Evolutionary conservation across 2,329 filamentous ascomycete genomes (phyloP), one percentile per base, ranked within the genome.

Genomic region (Sphaerulina populicola): DNA sequence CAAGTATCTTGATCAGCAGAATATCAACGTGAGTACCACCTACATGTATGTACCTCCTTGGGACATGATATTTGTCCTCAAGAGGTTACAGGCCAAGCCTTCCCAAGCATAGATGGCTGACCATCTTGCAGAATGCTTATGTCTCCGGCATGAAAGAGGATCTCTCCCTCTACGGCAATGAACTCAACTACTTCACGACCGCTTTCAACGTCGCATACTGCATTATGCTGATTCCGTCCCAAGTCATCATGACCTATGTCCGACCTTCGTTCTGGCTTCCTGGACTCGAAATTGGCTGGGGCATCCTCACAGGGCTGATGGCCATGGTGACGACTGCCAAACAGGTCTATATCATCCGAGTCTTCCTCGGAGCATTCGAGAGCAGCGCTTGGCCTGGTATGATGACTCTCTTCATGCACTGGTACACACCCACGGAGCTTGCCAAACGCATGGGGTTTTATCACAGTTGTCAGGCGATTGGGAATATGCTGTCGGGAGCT

Each of bases 331-430:
- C 60, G 11, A 57, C 46, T 6, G 56, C 60, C 18, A 62, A 61
- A 40, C 60, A 62, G 31, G 56, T 62, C 10, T 63, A 63, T 43
- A 58, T 62, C 5, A 55, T 64, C 27, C 47, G 62, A 35, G 59
- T 62, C 4, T 62, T 64, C 40, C 43, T 63, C 2, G 61, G 62
- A 5, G 53, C 62, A 3, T 58, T 53, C 23, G 56, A 71, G 65
- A 56, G 65, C 57, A 66, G n/a, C 64, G 69, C 70, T 3, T 72
- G 70, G 70, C 71, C 71, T 0, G 70, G 69, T 3, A 72, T 72
- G 68, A 72, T 72, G 66, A 72, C 69, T 0, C 56, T 72, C 4
- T 66, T 72, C 35, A 72, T 51, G 30, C 59, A 56, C 56, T 57
- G 56, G 72, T 56, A 59, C 35, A 62, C 60, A 2, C 59, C 57